Percentiles rank a stretch among this genome's conserved stretches.
phyloP scores from a whole-genome alignment of 306 rosid genomes.

The Luffa acutangula region DNA sequence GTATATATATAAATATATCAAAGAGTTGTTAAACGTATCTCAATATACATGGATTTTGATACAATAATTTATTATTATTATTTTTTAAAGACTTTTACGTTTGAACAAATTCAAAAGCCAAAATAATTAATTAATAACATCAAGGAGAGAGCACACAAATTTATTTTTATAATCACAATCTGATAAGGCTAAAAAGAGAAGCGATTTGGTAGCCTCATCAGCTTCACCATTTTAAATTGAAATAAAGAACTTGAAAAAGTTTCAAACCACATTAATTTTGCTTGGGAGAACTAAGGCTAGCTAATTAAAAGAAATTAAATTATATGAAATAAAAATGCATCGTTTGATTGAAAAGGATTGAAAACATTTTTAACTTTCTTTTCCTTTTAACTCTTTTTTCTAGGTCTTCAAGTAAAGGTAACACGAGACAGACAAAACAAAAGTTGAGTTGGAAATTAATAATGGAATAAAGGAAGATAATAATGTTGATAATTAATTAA shows the following conservation, averaged over 20 bases:
- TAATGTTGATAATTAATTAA: not conserved
- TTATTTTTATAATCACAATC: not conserved
- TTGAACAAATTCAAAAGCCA: not conserved
- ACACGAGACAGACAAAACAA: not conserved
- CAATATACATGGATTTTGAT: not conserved
- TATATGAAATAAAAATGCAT: not conserved
- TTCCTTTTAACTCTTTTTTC: not conserved
- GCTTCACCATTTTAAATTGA: not conserved
- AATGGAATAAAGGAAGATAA: not conserved
- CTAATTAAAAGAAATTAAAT: not conserved
- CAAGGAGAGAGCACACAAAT: not conserved
- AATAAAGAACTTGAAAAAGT: not conserved
- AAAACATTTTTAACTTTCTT: not conserved
- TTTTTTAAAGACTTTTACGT: not conserved
- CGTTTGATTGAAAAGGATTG: not conserved
- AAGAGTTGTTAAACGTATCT: not conserved
- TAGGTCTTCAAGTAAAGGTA: not conserved
- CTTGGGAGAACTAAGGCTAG: too few species aligned
- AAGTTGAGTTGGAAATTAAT: not conserved
- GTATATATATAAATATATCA: not conserved
- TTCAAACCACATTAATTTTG: not conserved
- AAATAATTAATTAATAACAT: not conserved
- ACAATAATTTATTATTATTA: not conserved
- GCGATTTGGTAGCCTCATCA: not conserved
- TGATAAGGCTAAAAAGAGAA: not conserved